These are phyloP conservation scores for Prunus mume DNA, from an alignment of 306 rosid species.

Conservation along the genomic window DNA sequence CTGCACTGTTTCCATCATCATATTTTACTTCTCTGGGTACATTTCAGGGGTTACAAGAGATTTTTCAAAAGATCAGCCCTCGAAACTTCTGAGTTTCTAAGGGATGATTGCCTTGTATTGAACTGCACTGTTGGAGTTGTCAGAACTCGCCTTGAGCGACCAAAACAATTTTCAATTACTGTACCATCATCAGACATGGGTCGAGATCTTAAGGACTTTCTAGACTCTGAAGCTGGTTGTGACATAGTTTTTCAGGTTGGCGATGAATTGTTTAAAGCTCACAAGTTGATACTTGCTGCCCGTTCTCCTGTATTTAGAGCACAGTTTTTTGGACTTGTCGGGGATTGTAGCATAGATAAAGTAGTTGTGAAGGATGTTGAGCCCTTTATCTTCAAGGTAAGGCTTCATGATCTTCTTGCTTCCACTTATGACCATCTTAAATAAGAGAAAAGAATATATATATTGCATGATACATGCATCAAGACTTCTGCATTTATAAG, in stretches of 20 bases:
- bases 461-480: not conserved
- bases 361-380: conserved; percentile 71
- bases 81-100: conserved; percentile 75
- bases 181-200: conserved; percentile 70
- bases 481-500: not conserved
- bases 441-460: conserved; percentile 6
- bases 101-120: conserved; percentile 85
- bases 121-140: conserved; percentile 96
- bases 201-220: conserved; percentile 59
- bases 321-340: conserved; percentile 72
- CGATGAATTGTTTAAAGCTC: conserved; percentile 71
- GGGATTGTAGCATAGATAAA: conserved; percentile 59
- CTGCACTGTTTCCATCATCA: not conserved
- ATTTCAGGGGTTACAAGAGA: conserved; percentile 89
- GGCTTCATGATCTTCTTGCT: conserved; percentile 10
- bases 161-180: conserved; percentile 47
- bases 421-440: conserved; percentile 10
- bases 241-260: conserved; percentile 76
- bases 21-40: not conserved
- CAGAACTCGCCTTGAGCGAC: conserved; percentile 66
- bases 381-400: conserved; percentile 89
- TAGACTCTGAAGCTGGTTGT: conserved; percentile 69
- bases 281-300: conserved; percentile 83
- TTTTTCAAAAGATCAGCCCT: conserved; percentile 65
- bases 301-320: conserved; percentile 84